Percentiles rank a stretch among this genome's conserved stretches.
Evolutionary conservation across 257 asterid genomes (phyloP).

Genomic region (Striga asiatica): DNA sequence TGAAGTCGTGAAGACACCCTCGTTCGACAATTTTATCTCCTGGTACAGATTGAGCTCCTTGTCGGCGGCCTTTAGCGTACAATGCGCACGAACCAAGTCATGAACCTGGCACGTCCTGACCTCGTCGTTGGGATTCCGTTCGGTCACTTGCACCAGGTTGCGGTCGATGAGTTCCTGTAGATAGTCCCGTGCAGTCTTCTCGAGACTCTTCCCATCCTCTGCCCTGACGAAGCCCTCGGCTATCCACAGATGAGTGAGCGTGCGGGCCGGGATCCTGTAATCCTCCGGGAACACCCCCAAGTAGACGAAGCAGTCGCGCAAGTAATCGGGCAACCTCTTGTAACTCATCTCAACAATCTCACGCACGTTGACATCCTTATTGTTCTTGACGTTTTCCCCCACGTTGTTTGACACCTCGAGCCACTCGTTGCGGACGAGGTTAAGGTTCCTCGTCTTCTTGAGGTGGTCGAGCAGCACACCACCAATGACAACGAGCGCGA

Average conservation of each 20-base stretch:
- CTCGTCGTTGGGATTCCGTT: constrained; percentile 21
- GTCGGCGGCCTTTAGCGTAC: constrained; percentile 31
- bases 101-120: constrained; percentile 40
- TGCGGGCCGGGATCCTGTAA: constrained; percentile 28
- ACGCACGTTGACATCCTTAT: neutral
- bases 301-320: constrained; percentile 42
- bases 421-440: constrained; percentile 2
- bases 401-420: constrained; percentile 23
- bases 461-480: constrained; percentile 20
- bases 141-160: constrained; percentile 33
- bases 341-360: constrained; percentile 33
- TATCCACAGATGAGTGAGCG: constrained; percentile 31
- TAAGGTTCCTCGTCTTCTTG: neutral
- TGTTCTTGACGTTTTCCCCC: neutral
- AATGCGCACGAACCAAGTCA: constrained; percentile 39
- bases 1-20: constrained; percentile 11
- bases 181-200: constrained; percentile 31
- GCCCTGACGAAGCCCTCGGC: constrained; percentile 42
- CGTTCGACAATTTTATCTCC: constrained; percentile 23
- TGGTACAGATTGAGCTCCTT: constrained; percentile 23
- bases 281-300: constrained; percentile 38
- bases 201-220: constrained; percentile 15
- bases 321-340: constrained; percentile 26
- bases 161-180: constrained; percentile 30
- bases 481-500: constrained; percentile 34